Evolutionary conservation across 345 rosid species (phyloP), one percentile per base, ranked within the genome.

Genomic region (Lepidium africanum): DNA sequence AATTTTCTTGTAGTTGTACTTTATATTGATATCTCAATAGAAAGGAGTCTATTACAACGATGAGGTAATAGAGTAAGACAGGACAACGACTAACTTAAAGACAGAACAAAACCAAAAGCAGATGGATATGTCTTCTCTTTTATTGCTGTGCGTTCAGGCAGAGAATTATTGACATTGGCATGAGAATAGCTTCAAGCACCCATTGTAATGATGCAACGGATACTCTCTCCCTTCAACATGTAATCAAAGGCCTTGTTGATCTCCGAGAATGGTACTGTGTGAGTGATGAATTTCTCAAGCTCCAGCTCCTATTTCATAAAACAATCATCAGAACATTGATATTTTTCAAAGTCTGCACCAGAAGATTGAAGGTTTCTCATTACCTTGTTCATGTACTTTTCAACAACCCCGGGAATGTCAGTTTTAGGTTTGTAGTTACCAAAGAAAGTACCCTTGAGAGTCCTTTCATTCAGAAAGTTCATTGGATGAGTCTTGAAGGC

Each of bases 351-450:
- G 15, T 6, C 7, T 2, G 23, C 47, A 56, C 7, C 2, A 3
- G 36, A 49, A 63, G n/a, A 50, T 36, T 62, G 2, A 5, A 19
- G 30, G 30, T 17, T 9, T 30, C 9, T 17, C 19, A 46, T 46
- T 71, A 83, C 85, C 81, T 83, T 83, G 75, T 79, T 87, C 88
- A 85, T 79, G 64, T 87, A 87, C 56, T 59, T 79, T 36, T 87
- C 86, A 7, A 87, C 90, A 9, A 85, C 85, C 8, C 78, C 64
- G 13, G 93, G 93, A 67, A 87, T 78, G 39, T 87, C 86, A 13
- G 83, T 60, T 39, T 83, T 83, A 12, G 93, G 86, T 67, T 87
- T 87, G 81, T 80, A 85, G 72, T 85, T 87, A 15, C 90, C 90
- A 0, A 82, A 85, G 78, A 85, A 81, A 38, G 93, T 83, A 10